Base-by-base conservation (phyloP, 1,284 basidiomycete species). In the Rhodotorula sp. region DNA sequence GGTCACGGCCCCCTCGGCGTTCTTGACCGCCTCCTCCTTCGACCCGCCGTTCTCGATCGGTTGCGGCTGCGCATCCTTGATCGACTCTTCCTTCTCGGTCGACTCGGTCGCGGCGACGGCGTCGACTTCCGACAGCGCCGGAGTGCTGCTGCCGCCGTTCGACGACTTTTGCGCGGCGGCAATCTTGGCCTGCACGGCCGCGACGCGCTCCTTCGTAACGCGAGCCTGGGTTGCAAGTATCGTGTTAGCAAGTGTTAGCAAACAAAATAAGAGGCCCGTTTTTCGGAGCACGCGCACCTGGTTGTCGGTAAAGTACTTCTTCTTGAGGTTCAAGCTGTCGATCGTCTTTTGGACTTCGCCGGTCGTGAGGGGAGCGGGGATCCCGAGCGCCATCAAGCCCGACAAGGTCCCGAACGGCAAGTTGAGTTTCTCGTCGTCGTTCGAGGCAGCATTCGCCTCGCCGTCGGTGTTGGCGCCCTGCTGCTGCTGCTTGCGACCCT, bases 291-390 rank as follows among this genome's bases (percentile, higher is more conserved):
- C 43, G 34, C 82, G 77, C 62, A 82, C 84, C 79, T 86, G 85
- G 82, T 87, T 87, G 73, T 84, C 85, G 80, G 91, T 88, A 81
- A 90, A 98, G 94, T 95, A 99, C 58, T 90, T 87, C 83, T 93
- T 94, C 87, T 99, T 99, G 68, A 88, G 92, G 83, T 91, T 90
- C 69, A 99, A 85, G 80, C 97, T 92, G 79, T 92, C 90, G 72
- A 99, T 86, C 51, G 93, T 88, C 65, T 92, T 90, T 64, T 88
- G 86, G 48, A 96, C 86, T 79, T 99, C 96, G 20, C 86, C 85
- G 61, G 87, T 83, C 57, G 89, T 89, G 15, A 88, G 85, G 0
- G 97, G 97, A 31, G 94, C 91, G 43, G 93, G 89, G 79, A 99
- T 98, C 64, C 92, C 93, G 48, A 99, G 86, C 21, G 88, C 85